Base-by-base conservation (phyloP, 2,329 filamentous ascomycete species). In the Xylaria sp. region DNA sequence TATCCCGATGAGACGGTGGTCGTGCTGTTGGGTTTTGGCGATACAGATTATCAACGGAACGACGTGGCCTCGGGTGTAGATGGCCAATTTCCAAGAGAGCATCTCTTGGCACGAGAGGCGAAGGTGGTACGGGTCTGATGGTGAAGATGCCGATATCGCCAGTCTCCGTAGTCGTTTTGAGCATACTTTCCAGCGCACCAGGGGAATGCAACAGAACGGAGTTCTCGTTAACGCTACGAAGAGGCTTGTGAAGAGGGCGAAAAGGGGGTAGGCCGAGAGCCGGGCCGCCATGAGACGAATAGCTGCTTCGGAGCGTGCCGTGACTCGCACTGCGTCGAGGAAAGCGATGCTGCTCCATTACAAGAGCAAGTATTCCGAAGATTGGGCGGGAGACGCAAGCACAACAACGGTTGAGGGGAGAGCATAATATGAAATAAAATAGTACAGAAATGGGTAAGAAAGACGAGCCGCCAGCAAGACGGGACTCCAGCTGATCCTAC, bases 161-260 rank as follows among this genome's bases (percentile, higher is more conserved):
- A 9, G 87, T 89, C 73, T 90, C 88, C 0, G 87, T 90, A 1
- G 86, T 89, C 3, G 85, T 90, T 78, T 86, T 90, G 65, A 90
- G 80, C 88, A 90, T 89, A 75, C 86, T 85, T 71, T 88, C 84
- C n/a, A 89, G 78, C 1, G 85, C 85, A 5, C 84, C 86, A 0
- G 86, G 85, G 0, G 81, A 85, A 51, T 78, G 80, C 15, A 84
- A 79, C 57, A 84, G 77, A 31, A 75, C 74, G 33, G 78, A 73
- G 62, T 82, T 82, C 62, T 83, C 80, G 56, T 81, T 80, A 65
- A 84, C 77, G 70, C 78, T 80, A 63, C 80, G 79, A 36, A 84
- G 77, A 4, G 83, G 81, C 39, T 79, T 80, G 57, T 78, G 77
- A 38, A 79, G 71, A 45, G 78, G 75, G 15, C 73, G 73, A 44